Evolutionary conservation across 345 rosid species (phyloP), one percentile per base, ranked within the genome.

Genomic region (Eucalyptus tenuipes): DNA sequence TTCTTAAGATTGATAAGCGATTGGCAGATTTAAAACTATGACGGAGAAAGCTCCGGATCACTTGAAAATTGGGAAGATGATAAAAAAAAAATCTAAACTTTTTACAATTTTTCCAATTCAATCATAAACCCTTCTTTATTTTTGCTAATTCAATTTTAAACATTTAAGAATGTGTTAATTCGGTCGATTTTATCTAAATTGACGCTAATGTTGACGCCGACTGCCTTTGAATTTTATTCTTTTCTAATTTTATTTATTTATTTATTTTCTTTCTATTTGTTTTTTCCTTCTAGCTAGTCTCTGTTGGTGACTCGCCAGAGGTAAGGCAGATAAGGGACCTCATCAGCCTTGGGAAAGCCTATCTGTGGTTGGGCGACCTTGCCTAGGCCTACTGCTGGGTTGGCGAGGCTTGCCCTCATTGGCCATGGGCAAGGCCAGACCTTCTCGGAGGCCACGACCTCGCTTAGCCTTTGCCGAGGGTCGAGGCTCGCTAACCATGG

Each of bases 221-320:
- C 0, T 18, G 22, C 17, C 18, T 2, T 7, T 52, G 24, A 18
- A 52, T 52, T 52, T 52, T 52, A 20, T 18, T 52, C 2, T 44
- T 44, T 44, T 44, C 4, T 7, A 44, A 0, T 5, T 49, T 49
- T 15, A 2, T 50, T 50, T 47, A 9, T 45, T 45, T 50, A 7
- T 52, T 52, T 52, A 52, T 52, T 52, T 52, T 7, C 5, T 52
- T 52, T 18, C 10, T 18, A 1, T 52, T 52, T 52, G 1, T 52
- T 52, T 52, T 52, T 52, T 20, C 7, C 57, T 52, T 52, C 57
- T 52, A 18, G 57, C 10, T 0, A 18, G 0, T 52, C 57, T 7
- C 4, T 0, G 1, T 18, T 52, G 24, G 2, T 2, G 0, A 18
- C 1, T 52, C 0, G 57, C 0, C 10, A 52, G 1, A 52, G 10